Base-by-base conservation (phyloP, 2,329 filamentous ascomycete genomes). In the Tympanopsis confertula region DNA sequence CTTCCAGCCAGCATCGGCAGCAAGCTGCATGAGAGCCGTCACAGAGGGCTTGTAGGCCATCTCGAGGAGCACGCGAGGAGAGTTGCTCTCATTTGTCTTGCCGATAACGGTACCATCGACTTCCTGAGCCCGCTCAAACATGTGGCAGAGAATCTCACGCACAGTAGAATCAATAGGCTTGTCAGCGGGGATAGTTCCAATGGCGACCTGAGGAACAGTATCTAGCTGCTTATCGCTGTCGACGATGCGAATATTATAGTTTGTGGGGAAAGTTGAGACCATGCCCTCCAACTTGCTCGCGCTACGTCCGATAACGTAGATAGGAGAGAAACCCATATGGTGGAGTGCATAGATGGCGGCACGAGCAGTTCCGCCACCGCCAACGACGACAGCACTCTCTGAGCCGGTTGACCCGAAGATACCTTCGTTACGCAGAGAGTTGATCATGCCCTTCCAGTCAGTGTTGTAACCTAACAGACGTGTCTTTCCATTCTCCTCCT, bases 381-480 rank as follows among this genome's bases (percentile, higher is more conserved):
- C 85, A 46, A 95, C 74, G 19, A 74, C 88, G 39, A 78, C 72
- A 30, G 65, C 60, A 41, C 54, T 19, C 46, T 49, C 40, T 39
- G 32, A 41, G 26, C 42, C 38, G 38, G 52, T 54, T 49, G 47
- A 51, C 48, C 50, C 52, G 55, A 44, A 57, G 43, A 62, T 61
- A 28, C 83, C 65, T 5, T 85, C 85, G 2, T 76, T 78, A 30
- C 74, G 74, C 40, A 72, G 75, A 15, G 98, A 71, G 3, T 85
- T 80, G 47, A 82, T 75, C 2, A 83, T 77, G 78, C 98, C 98
- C 44, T 91, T 91, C 51, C 78, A 73, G 82, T 87, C 98, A 63
- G 98, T 91, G 12, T 91, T 98, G 59, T 98, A 98, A 55, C 88
- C 84, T 32, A 91, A 91, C 13, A 84, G 57, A 3, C 96, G 73